Evolutionary conservation across 257 asterid genomes (phyloP).

Genomic region (Voacanga thouarsii): DNA sequence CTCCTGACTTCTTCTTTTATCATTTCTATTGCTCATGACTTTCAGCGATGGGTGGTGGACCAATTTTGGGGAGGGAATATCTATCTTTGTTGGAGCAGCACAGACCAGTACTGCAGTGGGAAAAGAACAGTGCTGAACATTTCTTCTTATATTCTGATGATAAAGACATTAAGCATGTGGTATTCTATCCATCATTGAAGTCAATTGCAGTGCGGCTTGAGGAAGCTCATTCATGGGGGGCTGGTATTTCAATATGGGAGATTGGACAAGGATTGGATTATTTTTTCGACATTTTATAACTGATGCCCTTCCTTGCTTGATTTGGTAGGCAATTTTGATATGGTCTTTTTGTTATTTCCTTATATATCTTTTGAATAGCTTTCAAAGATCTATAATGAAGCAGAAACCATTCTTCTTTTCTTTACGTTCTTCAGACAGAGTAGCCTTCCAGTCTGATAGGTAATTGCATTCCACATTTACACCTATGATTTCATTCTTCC

Average conservation of each 20-base stretch:
- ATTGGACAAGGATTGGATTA: conserved; percentile 90
- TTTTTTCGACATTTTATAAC: conserved; percentile 68
- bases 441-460: neutral
- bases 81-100: conserved; percentile 72
- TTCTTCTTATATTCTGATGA: conserved; percentile 71
- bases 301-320: neutral
- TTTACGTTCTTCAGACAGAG: neutral
- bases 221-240: conserved; percentile 79
- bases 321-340: neutral
- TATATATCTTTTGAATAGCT: neutral
- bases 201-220: conserved; percentile 66
- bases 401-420: neutral
- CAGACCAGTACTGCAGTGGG: conserved; percentile 78
- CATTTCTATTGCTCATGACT: neutral
- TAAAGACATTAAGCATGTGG: conserved; percentile 59
- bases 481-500: no score
- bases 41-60: conserved; percentile 87
- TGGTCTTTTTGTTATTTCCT: neutral
- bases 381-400: neutral
- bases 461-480: neutral
- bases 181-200: conserved; percentile 75
- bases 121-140: conserved; percentile 84
- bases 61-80: conserved; percentile 73
- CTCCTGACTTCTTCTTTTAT: neutral
- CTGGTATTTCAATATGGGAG: conserved; percentile 94